Conservation (phyloP, 2,329 filamentous ascomycete species). For the Fusarium temperatum region DNA sequence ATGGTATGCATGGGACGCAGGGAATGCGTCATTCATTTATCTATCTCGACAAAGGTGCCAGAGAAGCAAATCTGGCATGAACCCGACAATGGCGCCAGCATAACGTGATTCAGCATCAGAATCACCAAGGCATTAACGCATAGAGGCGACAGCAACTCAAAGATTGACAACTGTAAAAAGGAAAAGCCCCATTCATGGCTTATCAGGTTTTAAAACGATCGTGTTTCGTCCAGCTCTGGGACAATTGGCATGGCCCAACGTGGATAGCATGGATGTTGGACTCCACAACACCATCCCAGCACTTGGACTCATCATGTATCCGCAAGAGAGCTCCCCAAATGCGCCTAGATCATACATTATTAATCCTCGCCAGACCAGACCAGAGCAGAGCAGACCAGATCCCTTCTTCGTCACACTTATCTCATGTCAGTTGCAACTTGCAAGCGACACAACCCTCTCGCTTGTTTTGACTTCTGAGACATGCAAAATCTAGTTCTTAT, state of each 20-base stretch:
- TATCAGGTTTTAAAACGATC: neutral
- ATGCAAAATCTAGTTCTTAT: conserved; percentile 1
- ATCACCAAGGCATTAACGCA: neutral
- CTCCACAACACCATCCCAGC: conserved; percentile 35
- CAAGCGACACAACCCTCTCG: conserved; percentile 16
- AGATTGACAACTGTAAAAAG: neutral
- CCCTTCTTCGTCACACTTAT: conserved; percentile 34
- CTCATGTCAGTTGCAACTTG: conserved; percentile 23
- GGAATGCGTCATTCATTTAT: conserved; percentile 33
- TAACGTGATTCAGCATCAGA: neutral
- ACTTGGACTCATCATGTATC: conserved; percentile 37
- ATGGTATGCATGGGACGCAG: conserved; percentile 10
- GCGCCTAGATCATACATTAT: conserved; percentile 25
- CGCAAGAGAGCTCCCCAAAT: conserved; percentile 19
- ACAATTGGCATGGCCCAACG: neutral
- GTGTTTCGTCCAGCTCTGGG: conserved; percentile 21
- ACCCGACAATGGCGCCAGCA: neutral
- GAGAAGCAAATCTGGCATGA: conserved; percentile 3
- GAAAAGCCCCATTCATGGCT: neutral
- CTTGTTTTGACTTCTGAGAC: conserved; percentile 17
- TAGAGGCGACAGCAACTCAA: neutral
- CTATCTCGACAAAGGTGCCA: neutral
- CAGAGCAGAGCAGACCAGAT: neutral
- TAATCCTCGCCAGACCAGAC: conserved; percentile 18
- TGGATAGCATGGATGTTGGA: conserved; percentile 3